Evolutionary conservation across 2,329 filamentous ascomycete genomes (phyloP), one percentile per base, ranked within the genome.

Genomic region (Parastagonospora nodorum): DNA sequence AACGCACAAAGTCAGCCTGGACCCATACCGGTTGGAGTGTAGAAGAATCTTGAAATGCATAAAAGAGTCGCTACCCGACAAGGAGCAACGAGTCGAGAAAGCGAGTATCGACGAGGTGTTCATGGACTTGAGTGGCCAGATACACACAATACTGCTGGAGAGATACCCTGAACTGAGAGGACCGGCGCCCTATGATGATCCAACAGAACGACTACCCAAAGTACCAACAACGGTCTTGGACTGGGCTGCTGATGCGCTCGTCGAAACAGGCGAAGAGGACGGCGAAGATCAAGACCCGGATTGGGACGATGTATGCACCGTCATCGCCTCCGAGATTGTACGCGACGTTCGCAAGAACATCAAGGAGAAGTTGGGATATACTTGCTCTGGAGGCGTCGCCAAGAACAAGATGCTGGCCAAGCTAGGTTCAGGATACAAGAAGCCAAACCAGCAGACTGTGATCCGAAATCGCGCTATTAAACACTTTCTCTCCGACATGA

Each of bases 51-150:
- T 97, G 63, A 83, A 85, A 9, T 75, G 86, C 49, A 89, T 97
- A 68, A 93, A 92, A 68, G 88, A 88, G 4, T 78, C 79, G 30
- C 75, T 97, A 38, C 88, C 89, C 1, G 70, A 77, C 14, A 74
- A 83, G 37, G 71, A 86, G 54, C 89, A 91, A 69, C 85, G 82
- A 64, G 85, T 97, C 38, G 93, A 99, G 77, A 99, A 97, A 71
- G 94, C 93, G 14, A 88, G 91, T 66, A 89, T 97, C 48, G 94
- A 99, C 70, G 94, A 99, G 74, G 92, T 97, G 8, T 99, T 97
- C 68, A 78, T 97, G 53, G 94, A 99, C 74, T 75, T 99, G 42
- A 96, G 91, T 8, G 87, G 88, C 0, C 88, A 97, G 53, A 83
- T 97, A 2, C 89, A 95, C 72, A 81, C 81, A 2, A 80, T 89